Evolutionary conservation across 1,284 basidiomycete species (phyloP).

Genomic region (Ceratobasidium sp.): DNA sequence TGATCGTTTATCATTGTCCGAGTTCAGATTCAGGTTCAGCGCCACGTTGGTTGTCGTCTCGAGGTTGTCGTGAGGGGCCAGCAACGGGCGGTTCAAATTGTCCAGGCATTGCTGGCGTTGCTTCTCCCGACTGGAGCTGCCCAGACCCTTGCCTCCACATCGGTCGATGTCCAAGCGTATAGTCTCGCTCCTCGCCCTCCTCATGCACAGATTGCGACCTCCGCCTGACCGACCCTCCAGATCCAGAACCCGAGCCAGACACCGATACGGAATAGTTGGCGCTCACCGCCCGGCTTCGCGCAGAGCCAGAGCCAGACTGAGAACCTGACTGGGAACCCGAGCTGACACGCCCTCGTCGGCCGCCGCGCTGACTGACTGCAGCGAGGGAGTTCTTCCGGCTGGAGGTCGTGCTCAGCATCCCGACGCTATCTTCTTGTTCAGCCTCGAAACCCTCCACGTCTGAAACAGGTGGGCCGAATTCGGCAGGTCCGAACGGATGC

Average conservation of each 20-base stretch:
- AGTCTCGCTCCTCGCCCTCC: constrained; percentile 28
- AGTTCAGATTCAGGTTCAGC: not conserved
- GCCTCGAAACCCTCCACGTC: constrained; percentile 62
- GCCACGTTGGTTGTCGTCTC: not conserved
- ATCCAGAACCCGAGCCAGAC: constrained; percentile 19
- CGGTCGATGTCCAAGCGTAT: constrained; percentile 32
- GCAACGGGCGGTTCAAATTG: not conserved
- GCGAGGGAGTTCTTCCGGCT: constrained; percentile 71
- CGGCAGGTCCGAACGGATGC: constrained; percentile 47
- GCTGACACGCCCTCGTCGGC: constrained; percentile 47
- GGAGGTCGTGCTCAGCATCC: constrained; percentile 66
- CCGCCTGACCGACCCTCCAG: constrained; percentile 16
- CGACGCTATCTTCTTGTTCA: constrained; percentile 78
- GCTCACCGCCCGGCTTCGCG: constrained; percentile 17
- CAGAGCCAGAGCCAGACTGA: constrained; percentile 20
- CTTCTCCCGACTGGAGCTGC: not conserved
- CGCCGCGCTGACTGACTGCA: constrained; percentile 62
- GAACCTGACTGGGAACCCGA: constrained; percentile 32
- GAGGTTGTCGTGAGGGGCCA: not conserved
- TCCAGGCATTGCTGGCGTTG: not conserved
- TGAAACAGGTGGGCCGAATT: constrained; percentile 53
- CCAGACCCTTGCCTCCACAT: constrained; percentile 12
- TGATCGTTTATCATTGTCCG: constrained; percentile 6
- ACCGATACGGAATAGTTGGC: constrained; percentile 18
- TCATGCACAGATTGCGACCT: constrained; percentile 19